A percentile compares a stretch with the other conserved stretches of the same genome.
phyloP scores from a whole-genome alignment of 106 monocot genomes.

The Triglochin maritima region DNA sequence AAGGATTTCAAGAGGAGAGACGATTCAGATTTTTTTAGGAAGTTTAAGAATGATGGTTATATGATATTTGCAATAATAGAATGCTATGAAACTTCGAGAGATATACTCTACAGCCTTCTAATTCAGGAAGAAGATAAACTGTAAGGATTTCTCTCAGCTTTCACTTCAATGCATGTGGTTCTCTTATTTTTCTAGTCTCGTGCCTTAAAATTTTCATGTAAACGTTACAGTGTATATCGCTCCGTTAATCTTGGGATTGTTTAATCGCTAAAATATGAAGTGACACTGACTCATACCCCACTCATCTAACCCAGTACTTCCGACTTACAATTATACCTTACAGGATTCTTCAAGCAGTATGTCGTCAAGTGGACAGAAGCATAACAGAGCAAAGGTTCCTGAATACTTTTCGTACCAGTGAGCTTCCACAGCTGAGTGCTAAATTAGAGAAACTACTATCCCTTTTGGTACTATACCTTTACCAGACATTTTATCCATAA shows the following conservation, averaged over 20 bases:
- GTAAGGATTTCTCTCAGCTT: constrained; percentile 33
- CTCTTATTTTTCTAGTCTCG: too few relatives aligned
- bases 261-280: too few relatives aligned
- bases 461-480: constrained; percentile 47
- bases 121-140: constrained; percentile 34
- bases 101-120: constrained; percentile 60
- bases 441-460: constrained; percentile 74
- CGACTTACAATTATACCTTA: constrained; percentile 1
- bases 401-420: constrained; percentile 58
- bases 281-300: too few relatives aligned
- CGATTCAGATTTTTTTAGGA: constrained; percentile 60
- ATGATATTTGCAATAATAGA: constrained; percentile 69
- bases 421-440: constrained; percentile 66
- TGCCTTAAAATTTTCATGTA: too few relatives aligned
- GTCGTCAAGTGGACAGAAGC: constrained; percentile 29
- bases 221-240: too few relatives aligned
- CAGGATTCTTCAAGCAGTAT: constrained; percentile 50
- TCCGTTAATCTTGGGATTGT: too few relatives aligned
- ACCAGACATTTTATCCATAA: neutral
- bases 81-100: constrained; percentile 73
- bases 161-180: neutral
- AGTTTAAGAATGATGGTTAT: constrained; percentile 72
- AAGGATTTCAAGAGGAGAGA: constrained; percentile 81
- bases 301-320: too few relatives aligned
- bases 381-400: constrained; percentile 40